Conservation (phyloP, 345 rosid species). For the Psidium guajava region DNA sequence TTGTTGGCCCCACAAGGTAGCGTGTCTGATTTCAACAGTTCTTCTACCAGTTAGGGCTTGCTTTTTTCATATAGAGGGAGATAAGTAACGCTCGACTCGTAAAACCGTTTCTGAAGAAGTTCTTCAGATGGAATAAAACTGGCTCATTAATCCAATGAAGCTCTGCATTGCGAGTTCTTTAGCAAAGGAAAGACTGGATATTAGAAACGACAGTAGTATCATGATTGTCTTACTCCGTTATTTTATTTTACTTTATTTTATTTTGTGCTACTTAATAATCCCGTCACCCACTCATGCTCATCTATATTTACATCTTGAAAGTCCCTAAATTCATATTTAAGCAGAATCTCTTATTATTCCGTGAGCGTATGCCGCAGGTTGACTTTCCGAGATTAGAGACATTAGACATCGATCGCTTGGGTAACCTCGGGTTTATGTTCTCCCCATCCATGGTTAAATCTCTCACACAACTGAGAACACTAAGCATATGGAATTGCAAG, state of each 20-base stretch:
- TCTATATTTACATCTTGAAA: background rate
- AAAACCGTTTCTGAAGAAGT: no score
- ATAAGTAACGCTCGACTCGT: no score
- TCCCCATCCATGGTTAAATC: background rate
- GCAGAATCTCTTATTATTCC: no score
- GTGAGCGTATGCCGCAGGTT: background rate
- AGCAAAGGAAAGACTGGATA: no score
- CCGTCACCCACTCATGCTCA: background rate
- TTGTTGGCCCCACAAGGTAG: no score
- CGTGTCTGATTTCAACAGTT: background rate
- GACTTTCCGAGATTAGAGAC: background rate
- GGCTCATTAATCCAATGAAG: no score
- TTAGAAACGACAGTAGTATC: no score
- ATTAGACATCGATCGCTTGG: accelerated
- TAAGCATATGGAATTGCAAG: accelerated
- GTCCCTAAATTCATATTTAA: background rate
- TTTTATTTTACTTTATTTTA: background rate
- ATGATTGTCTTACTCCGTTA: background rate
- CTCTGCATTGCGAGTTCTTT: no score
- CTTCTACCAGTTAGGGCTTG: no score
- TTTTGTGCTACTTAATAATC: background rate
- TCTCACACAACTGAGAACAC: accelerated
- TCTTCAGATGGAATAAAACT: no score
- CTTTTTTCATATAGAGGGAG: no score
- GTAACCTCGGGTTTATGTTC: background rate